Evolutionary conservation across 2,329 filamentous ascomycete genomes (phyloP), one percentile per base, ranked within the genome.

Genomic region (Hypoxylon sp.): DNA sequence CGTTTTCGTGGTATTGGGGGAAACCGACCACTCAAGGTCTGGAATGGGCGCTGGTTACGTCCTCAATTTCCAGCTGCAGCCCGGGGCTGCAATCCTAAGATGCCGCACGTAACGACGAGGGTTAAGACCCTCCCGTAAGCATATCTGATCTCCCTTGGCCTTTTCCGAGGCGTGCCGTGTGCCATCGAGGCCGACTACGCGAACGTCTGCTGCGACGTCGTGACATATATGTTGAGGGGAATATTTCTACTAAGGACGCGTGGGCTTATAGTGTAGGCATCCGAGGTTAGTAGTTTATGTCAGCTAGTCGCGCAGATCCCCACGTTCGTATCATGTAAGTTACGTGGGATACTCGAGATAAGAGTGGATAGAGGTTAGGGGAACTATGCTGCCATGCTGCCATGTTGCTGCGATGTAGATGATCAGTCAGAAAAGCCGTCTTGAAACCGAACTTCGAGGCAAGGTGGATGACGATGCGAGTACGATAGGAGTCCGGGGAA

Each of bases 71-170:
- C 53, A 64, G 59, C 53, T 70, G 72, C 72, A 73, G 64, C 55
- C 59, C 70, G 70, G 65, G 72, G 72, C 68, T 71, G 70, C 72
- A 73, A 62, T 70, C 50, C 48, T 44, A 25, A 63, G 66, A 73
- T 71, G 66, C 70, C 70, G 72, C 67, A 71, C 72, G 70, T 68
- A 73, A 73, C 72, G 55, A 66, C 69, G 66, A 65, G 22, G 60
- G 58, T 56, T 33, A 44, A 51, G 30, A 54, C 48, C 49, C 44
- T 65, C 59, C 60, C 66, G 60, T 51, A 64, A 53, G 57, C 48
- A 63, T 57, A 54, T 46, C 31, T 61, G 27, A 46, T 67, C 53
- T 49, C 50, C 46, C 46, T 59, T 61, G 57, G 44, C 27, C 46
- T 64, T 27, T 4, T 44, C 57, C 42, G 61, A 48, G 53, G 49